Evolutionary conservation across 306 rosid genomes (phyloP).

Genomic region (Cucumis cinereus): DNA sequence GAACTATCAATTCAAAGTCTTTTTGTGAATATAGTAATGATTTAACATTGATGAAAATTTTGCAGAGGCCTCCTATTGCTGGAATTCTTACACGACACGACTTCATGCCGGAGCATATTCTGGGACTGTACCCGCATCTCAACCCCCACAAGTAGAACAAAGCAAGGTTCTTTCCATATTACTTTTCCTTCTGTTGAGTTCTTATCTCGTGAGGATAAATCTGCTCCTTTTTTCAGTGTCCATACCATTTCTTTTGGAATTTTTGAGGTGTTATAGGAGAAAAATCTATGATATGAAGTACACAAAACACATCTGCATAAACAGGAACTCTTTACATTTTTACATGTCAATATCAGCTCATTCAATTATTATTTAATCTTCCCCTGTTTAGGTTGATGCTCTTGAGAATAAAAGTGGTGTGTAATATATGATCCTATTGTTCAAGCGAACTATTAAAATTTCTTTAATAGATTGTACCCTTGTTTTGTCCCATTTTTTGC

Average conservation of each 20-base stretch:
- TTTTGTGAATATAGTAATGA: background rate
- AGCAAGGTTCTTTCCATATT: background rate
- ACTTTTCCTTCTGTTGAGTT: background rate
- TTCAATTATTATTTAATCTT: conserved; percentile 3
- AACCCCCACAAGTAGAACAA: conserved; percentile 23
- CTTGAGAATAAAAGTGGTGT: background rate
- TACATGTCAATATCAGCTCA: conserved; percentile 5
- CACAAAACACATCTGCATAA: background rate
- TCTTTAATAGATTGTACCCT: background rate
- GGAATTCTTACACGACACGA: conserved; percentile 87
- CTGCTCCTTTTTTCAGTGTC: background rate
- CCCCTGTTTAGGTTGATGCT: background rate
- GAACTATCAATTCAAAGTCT: background rate
- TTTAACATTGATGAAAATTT: background rate
- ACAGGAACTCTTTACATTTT: background rate
- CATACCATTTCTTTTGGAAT: conserved; percentile 1
- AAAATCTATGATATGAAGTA: background rate
- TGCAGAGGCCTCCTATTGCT: conserved; percentile 78
- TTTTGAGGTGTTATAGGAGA: background rate
- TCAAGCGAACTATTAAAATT: background rate
- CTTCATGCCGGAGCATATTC: conserved; percentile 76
- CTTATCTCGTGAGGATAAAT: background rate
- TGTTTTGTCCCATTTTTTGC: background rate
- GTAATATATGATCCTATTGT: background rate
- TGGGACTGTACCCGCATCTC: conserved; percentile 57